Conservation (phyloP, 1,284 basidiomycete genomes). For the Cutaneotrichosporon dermatis region DNA sequence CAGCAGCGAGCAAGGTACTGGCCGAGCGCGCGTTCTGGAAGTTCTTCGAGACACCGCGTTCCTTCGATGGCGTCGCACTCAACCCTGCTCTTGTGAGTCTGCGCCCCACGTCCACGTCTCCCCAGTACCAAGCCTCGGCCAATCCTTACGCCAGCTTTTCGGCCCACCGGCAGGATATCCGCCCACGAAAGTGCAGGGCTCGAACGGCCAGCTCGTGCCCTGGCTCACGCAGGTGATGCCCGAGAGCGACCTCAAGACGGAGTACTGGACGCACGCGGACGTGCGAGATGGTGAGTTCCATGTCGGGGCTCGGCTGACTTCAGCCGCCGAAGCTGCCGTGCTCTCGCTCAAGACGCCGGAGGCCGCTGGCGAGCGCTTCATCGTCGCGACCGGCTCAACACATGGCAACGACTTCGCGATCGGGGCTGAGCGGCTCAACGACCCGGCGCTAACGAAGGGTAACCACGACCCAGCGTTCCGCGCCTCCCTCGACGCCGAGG, state of each 20-base stretch:
- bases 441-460: not conserved
- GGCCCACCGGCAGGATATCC: not conserved
- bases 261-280: constrained; percentile 1
- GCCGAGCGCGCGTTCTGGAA: constrained; percentile 36
- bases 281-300: constrained; percentile 9
- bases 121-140: too few species aligned
- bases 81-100: not conserved
- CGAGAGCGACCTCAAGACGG: not conserved
- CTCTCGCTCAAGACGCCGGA: not conserved
- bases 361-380: constrained; percentile 54
- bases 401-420: constrained; percentile 29
- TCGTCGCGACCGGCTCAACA: constrained; percentile 43
- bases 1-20: constrained; percentile 19
- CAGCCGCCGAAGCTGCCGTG: constrained; percentile 7
- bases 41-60: constrained; percentile 12
- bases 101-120: too few species aligned
- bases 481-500: too few species aligned
- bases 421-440: not conserved
- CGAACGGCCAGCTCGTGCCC: not conserved
- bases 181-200: not conserved
- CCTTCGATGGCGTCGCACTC: constrained; percentile 14
- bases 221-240: not conserved
- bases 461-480: too few species aligned
- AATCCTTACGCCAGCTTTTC: not conserved
- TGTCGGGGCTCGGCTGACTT: constrained; percentile 23